These are phyloP conservation scores for Aegilops speltoides DNA, from an alignment of 176 grass and related monocot genomes.

Conservation along the genomic window DNA sequence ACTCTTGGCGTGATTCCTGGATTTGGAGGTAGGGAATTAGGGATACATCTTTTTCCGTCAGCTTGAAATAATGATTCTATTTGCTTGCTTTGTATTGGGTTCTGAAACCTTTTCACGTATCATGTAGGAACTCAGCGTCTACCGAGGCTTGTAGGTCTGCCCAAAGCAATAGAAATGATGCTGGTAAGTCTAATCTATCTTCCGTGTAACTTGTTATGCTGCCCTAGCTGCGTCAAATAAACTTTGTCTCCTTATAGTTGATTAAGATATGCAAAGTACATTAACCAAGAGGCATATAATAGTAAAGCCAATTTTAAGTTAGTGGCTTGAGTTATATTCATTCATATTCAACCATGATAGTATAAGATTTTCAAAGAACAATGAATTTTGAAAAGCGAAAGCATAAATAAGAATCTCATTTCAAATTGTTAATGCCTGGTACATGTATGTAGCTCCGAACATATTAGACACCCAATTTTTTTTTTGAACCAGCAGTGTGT, in stretches of 20 bases:
- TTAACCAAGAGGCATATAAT: background rate
- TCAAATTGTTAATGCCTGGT: background rate
- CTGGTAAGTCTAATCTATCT: constrained; percentile 61
- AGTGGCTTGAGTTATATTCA: background rate
- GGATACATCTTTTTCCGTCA: constrained; percentile 17
- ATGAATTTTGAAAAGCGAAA: background rate
- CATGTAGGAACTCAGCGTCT: constrained; percentile 81
- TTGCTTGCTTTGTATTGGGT: background rate
- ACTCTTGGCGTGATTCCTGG: constrained; percentile 95
- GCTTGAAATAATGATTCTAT: background rate
- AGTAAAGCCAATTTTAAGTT: background rate
- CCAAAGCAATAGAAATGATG: constrained; percentile 95
- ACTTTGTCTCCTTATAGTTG: background rate
- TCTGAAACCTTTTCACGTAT: constrained; percentile 2
- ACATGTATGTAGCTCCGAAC: background rate
- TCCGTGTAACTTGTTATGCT: background rate
- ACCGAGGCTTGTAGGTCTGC: constrained; percentile 88
- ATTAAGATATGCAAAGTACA: background rate
- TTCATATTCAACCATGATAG: background rate
- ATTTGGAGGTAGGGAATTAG: constrained; percentile 67
- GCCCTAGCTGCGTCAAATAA: background rate
- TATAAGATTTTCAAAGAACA: constrained; percentile 10
- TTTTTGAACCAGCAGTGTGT: background rate
- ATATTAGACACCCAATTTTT: background rate
- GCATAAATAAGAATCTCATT: background rate